Conservation (phyloP, 2,329 filamentous ascomycete species). For the Neonectria ditissima region DNA sequence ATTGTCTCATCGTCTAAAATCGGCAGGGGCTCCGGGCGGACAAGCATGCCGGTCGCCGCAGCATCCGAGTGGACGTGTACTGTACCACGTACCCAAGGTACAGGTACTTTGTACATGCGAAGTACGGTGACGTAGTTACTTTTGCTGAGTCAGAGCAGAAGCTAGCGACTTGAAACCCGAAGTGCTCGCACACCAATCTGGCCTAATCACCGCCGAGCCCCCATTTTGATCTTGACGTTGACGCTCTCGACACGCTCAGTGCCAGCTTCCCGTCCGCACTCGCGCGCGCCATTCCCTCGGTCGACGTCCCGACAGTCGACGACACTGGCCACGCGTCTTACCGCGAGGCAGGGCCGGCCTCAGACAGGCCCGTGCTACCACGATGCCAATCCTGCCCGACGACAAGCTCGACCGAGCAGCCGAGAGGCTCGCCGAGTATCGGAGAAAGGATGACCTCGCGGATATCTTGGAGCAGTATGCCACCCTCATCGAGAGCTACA, state of each 20-base stretch:
- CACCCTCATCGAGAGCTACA: conserved; percentile 64
- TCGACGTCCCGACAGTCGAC: not conserved
- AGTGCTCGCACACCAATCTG: too few species aligned
- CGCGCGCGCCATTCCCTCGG: not conserved
- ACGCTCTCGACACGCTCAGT: not conserved
- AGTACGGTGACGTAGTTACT: too few species aligned
- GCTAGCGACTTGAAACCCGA: too few species aligned
- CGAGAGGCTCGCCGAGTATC: conserved; percentile 48
- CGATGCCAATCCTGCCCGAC: conserved; percentile 34
- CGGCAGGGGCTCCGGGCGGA: too few species aligned
- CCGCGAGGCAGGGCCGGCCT: conserved; percentile 33
- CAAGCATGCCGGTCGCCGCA: too few species aligned
- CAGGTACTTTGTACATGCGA: too few species aligned
- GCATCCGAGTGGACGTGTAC: too few species aligned
- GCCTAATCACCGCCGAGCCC: too few species aligned
- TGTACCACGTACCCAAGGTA: too few species aligned
- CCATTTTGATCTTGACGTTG: too few species aligned
- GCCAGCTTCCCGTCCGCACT: not conserved
- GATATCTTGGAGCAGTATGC: conserved; percentile 49
- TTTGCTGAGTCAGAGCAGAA: too few species aligned
- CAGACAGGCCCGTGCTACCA: conserved; percentile 25
- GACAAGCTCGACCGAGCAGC: conserved; percentile 37
- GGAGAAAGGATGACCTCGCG: conserved; percentile 41
- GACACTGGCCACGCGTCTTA: conserved; percentile 1
- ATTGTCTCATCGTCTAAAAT: too few species aligned